Evolutionary conservation across 805 yeast species (phyloP), one percentile per base, ranked within the genome.

Genomic region (Metschnikowia matae): DNA sequence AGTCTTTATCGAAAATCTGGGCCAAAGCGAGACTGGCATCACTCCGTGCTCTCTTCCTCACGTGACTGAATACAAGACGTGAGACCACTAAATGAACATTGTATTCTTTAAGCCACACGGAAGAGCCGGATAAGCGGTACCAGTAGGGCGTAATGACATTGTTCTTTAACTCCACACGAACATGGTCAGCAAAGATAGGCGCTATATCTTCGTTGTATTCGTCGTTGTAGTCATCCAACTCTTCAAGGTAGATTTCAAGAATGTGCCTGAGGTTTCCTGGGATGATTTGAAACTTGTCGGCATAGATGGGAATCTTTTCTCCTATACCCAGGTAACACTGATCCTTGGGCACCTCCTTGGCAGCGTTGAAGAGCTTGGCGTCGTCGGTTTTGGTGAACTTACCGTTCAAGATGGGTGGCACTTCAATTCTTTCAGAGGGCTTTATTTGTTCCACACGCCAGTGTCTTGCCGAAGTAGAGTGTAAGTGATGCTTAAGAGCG

Each of bases 91-190:
- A 46, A 41, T 62, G 66, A 4, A 58, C 50, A 10, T 56, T 53
- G 32, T 56, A 53, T 8, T 62, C 56, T 20, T 59, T 54, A 15
- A 62, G 54, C 58, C 58, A 62, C 13, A 59, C 64, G 3, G 61
- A 53, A 2, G 64, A 57, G 18, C 64, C 61, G n/a, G 59, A 52
- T 54, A 61, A 50, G 34, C 58, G 40, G 48, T 59, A 60, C 65
- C 65, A 63, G 48, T 48, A 48, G 8, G 44, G 46, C 6, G 46
- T 39, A 2, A 48, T 49, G 13, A 52, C 40, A 7, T 45, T 44
- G 13, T 18, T 26, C 21, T 54, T 11, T 14, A 52, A 42, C 38
- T 50, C 51, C 36, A 52, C 49, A 21, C 56, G 53, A 33, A 52
- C 41, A 20, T 56, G 48, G 21, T 50, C 46, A 29, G 38, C 50